Evolutionary conservation across 1,284 basidiomycete species (phyloP), one percentile per base, ranked within the genome.

Genomic region (Ceraceosorus guamensis): DNA sequence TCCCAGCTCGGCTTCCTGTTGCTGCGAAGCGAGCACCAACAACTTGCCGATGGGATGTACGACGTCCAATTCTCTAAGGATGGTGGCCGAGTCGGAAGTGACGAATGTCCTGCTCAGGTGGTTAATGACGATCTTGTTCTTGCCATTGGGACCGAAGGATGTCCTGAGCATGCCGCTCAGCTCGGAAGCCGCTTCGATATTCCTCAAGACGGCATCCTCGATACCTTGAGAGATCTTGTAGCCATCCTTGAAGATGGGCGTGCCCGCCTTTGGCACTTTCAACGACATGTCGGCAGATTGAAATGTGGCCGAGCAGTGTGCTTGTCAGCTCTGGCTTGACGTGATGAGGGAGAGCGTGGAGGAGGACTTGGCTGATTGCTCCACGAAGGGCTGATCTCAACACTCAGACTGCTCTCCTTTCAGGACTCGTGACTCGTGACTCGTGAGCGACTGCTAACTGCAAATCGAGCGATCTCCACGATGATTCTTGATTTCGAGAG

Each of bases 21-120:
- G 89, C 74, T 96, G 91, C 44, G 88, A 90, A 16, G 92, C 91
- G 89, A 97, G 95, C 34, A 98, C 93, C 11, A 99, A 81, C 8
- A 98, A 81, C 78, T 97, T 98, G 33, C 91, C 95, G 5, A 93
- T 93, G 0, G 95, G 95, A 78, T 98, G 95, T 32, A 97, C 90
- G 50, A 99, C 91, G 76, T 98, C 95, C 76, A 97, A 43, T 79
- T 99, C 95, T 64, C 88, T 84, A 75, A 98, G 92, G 79, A 99
- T 98, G 57, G 95, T 98, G 8, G 95, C 95, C 6, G 95, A 93
- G 83, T 99, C 95, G 50, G 90, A 95, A 33, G 95, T 99, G 58
- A 98, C 92, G 78, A 98, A 98, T 49, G 97, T 82, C 74, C 86
- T 84, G 56, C 91, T 91, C 46, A 99, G 82, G 78, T 98, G 95